These are phyloP conservation scores for Cylindricascospora bacillispora DNA, from an alignment of 1,139 yeast genomes.

Conservation along the genomic window DNA sequence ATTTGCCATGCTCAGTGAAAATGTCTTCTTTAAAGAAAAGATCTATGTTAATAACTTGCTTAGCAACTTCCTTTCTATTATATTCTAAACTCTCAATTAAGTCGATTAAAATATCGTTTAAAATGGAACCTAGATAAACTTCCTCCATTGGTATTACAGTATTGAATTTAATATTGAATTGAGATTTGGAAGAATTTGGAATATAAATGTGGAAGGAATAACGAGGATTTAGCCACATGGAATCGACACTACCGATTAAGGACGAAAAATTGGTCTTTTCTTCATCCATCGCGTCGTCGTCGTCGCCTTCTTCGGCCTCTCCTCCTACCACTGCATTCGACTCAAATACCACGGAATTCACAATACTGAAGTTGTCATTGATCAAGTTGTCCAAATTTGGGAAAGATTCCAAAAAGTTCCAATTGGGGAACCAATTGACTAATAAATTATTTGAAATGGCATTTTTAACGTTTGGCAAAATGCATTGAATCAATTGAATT, in stretches of 20 bases:
- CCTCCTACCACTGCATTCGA: too few species aligned
- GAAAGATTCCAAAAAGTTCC: too few species aligned
- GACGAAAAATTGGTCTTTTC: too few species aligned
- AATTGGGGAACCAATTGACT: slow-evolving; percentile 23
- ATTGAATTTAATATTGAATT: slow-evolving; percentile 36
- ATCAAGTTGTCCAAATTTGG: too few species aligned
- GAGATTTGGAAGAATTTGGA: slow-evolving; percentile 27
- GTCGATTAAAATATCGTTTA: slow-evolving; percentile 68
- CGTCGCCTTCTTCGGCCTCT: too few species aligned
- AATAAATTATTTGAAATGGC: slow-evolving; percentile 26
- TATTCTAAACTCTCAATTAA: slow-evolving; percentile 71
- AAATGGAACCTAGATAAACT: slow-evolving; percentile 42
- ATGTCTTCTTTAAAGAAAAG: slow-evolving; percentile 54
- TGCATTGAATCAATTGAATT: slow-evolving; percentile 37
- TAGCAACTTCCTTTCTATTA: slow-evolving; percentile 78
- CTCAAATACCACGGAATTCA: too few species aligned
- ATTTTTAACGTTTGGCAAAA: slow-evolving; percentile 41
- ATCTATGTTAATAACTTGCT: slow-evolving; percentile 68
- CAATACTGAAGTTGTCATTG: too few species aligned
- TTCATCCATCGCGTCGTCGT: too few species aligned
- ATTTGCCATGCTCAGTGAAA: slow-evolving; percentile 76
- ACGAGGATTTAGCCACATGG: slow-evolving; percentile 46
- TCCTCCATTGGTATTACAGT: slow-evolving; percentile 62
- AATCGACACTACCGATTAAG: slow-evolving; percentile 37
- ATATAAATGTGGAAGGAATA: slow-evolving; percentile 54